Conservation (phyloP, 225 moss, liverwort and hornwort species). For the Pleurozium schreberi region DNA sequence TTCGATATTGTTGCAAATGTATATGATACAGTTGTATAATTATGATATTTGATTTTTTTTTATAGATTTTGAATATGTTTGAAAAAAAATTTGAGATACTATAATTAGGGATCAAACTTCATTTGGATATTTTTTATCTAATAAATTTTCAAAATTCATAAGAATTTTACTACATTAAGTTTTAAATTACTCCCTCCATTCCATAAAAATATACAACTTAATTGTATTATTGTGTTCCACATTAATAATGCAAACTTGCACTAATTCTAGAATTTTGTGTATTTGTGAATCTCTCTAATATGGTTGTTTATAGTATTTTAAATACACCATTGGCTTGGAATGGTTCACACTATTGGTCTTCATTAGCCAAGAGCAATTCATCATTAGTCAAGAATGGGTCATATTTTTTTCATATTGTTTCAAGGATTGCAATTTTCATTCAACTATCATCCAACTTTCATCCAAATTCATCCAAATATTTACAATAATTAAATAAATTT, state of each 20-base stretch:
- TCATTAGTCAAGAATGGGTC: accelerated
- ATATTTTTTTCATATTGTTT: background rate
- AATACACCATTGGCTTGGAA: background rate
- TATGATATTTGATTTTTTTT: background rate
- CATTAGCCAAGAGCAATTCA: too few relatives aligned
- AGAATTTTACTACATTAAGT: background rate
- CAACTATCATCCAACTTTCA: background rate
- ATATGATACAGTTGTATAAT: background rate
- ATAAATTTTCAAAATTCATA: background rate
- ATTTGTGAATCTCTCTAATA: background rate
- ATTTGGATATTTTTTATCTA: background rate
- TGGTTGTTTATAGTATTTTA: background rate
- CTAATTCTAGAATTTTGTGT: background rate
- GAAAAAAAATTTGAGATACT: background rate
- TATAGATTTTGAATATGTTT: background rate
- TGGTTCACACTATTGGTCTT: too few relatives aligned
- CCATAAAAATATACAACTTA: background rate
- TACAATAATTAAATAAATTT: background rate
- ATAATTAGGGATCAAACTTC: background rate
- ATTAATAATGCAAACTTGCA: background rate
- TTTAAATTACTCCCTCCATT: background rate
- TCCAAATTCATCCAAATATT: background rate
- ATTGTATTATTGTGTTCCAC: background rate
- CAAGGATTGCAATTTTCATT: too few relatives aligned
- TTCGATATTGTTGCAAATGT: background rate